A percentile compares a stretch with the other conserved stretches of the same genome.
Evolutionary conservation across 2,329 filamentous ascomycete species (phyloP).

Genomic region (Cladorrhinum sp.): DNA sequence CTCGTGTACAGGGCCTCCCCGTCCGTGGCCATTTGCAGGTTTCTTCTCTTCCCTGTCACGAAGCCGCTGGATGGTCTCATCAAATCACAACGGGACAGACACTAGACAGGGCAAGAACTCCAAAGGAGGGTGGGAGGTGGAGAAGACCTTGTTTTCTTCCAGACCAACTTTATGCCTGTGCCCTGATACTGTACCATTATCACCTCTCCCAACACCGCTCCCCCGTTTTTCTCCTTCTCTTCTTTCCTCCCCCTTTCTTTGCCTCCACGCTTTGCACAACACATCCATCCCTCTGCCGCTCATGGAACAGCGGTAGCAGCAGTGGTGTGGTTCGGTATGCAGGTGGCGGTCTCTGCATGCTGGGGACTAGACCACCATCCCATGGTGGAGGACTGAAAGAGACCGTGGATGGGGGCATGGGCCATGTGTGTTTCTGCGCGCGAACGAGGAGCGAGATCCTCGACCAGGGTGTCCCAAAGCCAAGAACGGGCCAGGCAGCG

Average conservation of each 20-base stretch:
- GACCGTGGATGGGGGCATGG: slow-evolving; percentile 10
- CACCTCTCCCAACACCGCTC: neutral
- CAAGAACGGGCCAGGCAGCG: slow-evolving; percentile 11
- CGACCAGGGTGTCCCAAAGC: slow-evolving; percentile 21
- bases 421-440: slow-evolving; percentile 14
- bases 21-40: slow-evolving; percentile 10
- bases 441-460: slow-evolving; percentile 21
- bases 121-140: slow-evolving; percentile 8
- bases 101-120: slow-evolving; percentile 13
- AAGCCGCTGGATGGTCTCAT: slow-evolving; percentile 2
- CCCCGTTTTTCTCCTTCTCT: neutral
- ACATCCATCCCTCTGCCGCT: neutral
- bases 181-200: slow-evolving; percentile 6
- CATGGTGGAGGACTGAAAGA: slow-evolving; percentile 1
- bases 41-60: slow-evolving; percentile 18
- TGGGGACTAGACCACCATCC: neutral
- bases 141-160: slow-evolving; percentile 6
- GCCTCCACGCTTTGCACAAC: neutral
- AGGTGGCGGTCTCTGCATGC: neutral
- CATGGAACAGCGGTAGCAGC: slow-evolving; percentile 4
- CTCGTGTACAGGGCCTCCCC: slow-evolving; percentile 18
- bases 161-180: neutral
- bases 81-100: slow-evolving; percentile 18
- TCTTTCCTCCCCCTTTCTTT: neutral
- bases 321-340: slow-evolving; percentile 15